phyloP scores from a whole-genome alignment of 2,329 filamentous ascomycete species.

The Aspergillus vadensis region DNA sequence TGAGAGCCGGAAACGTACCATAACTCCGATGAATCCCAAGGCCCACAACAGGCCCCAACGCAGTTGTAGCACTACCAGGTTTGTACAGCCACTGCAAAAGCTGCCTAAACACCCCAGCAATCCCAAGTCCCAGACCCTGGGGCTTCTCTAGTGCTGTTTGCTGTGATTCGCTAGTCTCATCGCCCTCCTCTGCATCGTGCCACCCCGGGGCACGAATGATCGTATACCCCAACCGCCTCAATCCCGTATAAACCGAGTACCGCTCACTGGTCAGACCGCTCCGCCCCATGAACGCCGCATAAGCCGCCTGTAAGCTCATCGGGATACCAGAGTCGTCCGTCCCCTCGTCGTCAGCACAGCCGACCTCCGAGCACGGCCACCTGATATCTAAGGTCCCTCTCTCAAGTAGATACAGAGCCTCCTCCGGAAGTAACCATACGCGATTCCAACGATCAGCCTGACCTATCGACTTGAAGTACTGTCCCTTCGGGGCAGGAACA shows the following conservation, averaged over 20 bases:
- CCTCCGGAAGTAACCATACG: slow-evolving; percentile 86
- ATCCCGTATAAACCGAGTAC: slow-evolving; percentile 82
- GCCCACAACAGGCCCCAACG: slow-evolving; percentile 53
- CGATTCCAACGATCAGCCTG: slow-evolving; percentile 64
- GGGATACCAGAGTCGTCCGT: slow-evolving; percentile 69
- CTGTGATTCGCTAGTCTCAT: background rate
- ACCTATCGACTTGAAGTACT: slow-evolving; percentile 76
- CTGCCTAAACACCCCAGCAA: slow-evolving; percentile 32
- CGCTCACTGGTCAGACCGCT: slow-evolving; percentile 69
- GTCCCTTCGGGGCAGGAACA: slow-evolving; percentile 71
- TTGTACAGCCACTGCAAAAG: slow-evolving; percentile 40
- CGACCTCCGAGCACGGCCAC: slow-evolving; percentile 63
- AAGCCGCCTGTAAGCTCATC: slow-evolving; percentile 87
- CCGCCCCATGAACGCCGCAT: slow-evolving; percentile 76
- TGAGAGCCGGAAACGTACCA: slow-evolving; percentile 31
- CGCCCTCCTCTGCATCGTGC: slow-evolving; percentile 36
- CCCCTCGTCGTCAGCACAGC: slow-evolving; percentile 28
- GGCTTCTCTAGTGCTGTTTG: background rate
- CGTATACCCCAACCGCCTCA: slow-evolving; percentile 81
- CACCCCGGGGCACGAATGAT: slow-evolving; percentile 69
- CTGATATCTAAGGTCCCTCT: slow-evolving; percentile 83
- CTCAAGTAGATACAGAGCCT: slow-evolving; percentile 86
- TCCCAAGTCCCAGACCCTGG: slow-evolving; percentile 26
- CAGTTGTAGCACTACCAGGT: slow-evolving; percentile 26
- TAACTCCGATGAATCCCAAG: slow-evolving; percentile 59